Conservation (phyloP, 2,329 filamentous ascomycete genomes). For the Curvularia sp. region DNA sequence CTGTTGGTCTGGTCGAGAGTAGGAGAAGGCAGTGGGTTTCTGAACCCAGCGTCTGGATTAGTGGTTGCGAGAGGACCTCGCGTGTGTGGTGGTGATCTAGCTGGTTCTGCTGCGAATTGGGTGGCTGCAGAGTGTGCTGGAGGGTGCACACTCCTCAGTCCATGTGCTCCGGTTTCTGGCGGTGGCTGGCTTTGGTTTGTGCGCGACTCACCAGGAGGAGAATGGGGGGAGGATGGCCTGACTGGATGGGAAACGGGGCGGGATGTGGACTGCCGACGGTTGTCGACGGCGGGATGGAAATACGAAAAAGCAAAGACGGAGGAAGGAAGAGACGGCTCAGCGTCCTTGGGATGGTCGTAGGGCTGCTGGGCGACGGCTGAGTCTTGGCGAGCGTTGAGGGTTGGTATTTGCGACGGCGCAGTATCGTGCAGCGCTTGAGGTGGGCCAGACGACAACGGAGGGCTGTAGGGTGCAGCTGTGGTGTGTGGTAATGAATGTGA, state of each 20-base stretch:
- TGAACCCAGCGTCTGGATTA: conserved; percentile 14
- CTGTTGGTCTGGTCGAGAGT: conserved; percentile 21
- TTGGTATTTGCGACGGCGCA: conserved; percentile 19
- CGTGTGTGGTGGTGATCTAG: conserved; percentile 24
- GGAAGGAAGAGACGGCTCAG: conserved; percentile 18
- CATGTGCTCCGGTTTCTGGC: conserved; percentile 10
- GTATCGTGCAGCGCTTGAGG: conserved; percentile 6
- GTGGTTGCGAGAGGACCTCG: conserved; percentile 11
- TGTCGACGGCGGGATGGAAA: conserved; percentile 11
- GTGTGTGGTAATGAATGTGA: conserved; percentile 10
- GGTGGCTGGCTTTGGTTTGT: conserved; percentile 10
- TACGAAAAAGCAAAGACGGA: conserved; percentile 24
- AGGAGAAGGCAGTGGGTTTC: conserved; percentile 17
- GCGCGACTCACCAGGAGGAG: conserved; percentile 11
- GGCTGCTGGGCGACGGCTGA: conserved; percentile 27
- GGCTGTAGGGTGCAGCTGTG: conserved; percentile 15
- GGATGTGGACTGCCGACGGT: conserved; percentile 22
- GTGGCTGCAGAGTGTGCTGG: conserved; percentile 10
- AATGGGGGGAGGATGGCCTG: conserved; percentile 18
- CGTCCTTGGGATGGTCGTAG: conserved; percentile 26
- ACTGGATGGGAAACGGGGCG: conserved; percentile 14
- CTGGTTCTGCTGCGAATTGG: conserved; percentile 7
- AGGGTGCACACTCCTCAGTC: conserved; percentile 14
- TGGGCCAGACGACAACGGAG: conserved; percentile 15
- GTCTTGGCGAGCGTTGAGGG: conserved; percentile 29